These are phyloP conservation scores for Amanita pallidorosea DNA, from an alignment of 768 basidiomycete species.

Conservation along the genomic window DNA sequence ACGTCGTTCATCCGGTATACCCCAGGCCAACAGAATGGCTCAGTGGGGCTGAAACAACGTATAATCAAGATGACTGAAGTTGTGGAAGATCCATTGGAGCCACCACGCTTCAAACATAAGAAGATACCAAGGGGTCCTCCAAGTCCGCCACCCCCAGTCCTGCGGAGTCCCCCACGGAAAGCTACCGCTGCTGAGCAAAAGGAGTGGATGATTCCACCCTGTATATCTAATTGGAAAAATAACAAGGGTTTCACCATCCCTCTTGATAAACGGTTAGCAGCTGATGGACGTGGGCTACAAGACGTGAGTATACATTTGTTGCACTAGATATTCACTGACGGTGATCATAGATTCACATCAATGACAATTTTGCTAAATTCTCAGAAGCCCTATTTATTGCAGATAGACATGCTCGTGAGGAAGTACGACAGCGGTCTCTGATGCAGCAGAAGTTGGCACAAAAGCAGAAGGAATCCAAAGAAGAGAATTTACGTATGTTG, in stretches of 20 bases:
- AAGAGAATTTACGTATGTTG: constrained; percentile 87
- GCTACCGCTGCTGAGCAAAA: constrained; percentile 97
- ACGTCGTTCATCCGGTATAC: constrained; percentile 94
- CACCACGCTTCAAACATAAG: constrained; percentile 96
- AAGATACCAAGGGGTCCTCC: constrained; percentile 97
- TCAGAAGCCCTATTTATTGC: constrained; percentile 94
- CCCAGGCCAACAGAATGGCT: constrained; percentile 76
- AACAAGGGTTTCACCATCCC: constrained; percentile 99
- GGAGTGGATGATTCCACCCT: constrained; percentile 99
- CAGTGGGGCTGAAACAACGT: constrained; percentile 70
- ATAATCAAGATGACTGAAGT: constrained; percentile 99
- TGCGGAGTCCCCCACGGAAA: constrained; percentile 91
- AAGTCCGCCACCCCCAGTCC: constrained; percentile 90
- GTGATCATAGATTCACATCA: constrained; percentile 78
- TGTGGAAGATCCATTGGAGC: constrained; percentile 95
- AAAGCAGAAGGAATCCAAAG: constrained; percentile 95
- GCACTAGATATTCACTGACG: not conserved
- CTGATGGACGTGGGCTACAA: constrained; percentile 96
- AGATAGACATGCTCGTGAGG: constrained; percentile 95
- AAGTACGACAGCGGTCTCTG: constrained; percentile 89
- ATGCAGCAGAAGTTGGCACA: constrained; percentile 99
- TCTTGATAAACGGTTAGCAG: constrained; percentile 93
- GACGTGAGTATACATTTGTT: constrained; percentile 51
- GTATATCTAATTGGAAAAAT: constrained; percentile 99
- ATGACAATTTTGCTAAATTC: constrained; percentile 98